Evolutionary conservation across 1,284 basidiomycete species (phyloP).

Genomic region (Pascua guehoae): DNA sequence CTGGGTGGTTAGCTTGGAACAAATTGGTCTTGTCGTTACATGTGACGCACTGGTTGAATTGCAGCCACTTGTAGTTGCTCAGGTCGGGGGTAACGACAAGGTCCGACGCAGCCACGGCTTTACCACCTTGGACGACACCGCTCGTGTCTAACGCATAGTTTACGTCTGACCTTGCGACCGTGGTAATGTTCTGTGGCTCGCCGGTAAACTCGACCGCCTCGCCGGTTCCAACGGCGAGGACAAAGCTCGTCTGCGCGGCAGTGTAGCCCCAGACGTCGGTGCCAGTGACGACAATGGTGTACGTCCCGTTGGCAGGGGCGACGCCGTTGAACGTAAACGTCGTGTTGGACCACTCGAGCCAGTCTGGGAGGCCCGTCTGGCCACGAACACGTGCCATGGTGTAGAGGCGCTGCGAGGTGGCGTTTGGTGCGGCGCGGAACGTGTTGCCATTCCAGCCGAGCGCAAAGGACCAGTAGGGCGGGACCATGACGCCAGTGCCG

Average conservation of each 20-base stretch:
- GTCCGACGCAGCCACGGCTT: conserved; percentile 26
- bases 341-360: conserved; percentile 54
- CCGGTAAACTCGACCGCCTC: conserved; percentile 29
- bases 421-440: conserved; percentile 31
- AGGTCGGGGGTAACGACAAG: conserved; percentile 36
- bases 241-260: conserved; percentile 47
- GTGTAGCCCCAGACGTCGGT: conserved; percentile 49
- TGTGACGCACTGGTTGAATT: conserved; percentile 29
- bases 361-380: conserved; percentile 50
- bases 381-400: conserved; percentile 49
- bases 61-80: conserved; percentile 47
- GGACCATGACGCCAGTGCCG: conserved; percentile 45
- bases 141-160: conserved; percentile 32
- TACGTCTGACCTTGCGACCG: conserved; percentile 30
- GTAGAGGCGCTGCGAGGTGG: conserved; percentile 31
- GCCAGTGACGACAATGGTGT: conserved; percentile 44
- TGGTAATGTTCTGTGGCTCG: conserved; percentile 25
- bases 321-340: conserved; percentile 56
- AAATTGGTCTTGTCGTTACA: too few species aligned
- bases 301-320: conserved; percentile 49
- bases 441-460: conserved; percentile 53
- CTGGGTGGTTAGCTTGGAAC: conserved; percentile 12
- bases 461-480: conserved; percentile 55
- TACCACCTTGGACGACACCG: conserved; percentile 30
- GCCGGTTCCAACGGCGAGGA: conserved; percentile 45